Base-by-base conservation (phyloP, 257 asterid genomes). In the Nyctanthes arbortristis region DNA sequence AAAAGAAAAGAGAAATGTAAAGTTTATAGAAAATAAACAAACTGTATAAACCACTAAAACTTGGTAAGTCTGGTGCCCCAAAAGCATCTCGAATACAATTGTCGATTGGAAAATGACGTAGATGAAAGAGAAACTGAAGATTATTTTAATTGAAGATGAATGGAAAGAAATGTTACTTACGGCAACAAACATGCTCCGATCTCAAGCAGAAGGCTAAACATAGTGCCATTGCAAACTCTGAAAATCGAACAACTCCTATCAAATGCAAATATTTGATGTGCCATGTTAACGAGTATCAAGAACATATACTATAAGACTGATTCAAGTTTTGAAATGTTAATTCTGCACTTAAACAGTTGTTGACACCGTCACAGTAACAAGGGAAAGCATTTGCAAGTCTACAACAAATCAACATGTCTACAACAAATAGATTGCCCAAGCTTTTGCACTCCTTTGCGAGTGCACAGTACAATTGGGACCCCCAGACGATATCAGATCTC, bases 261-360 rank as follows among this genome's bases (percentile, higher is more conserved):
- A 1, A 52, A 9, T n/a, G n/a, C 20, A 22, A 49, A 52, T 9
- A 52, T 22, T 22, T 14, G 4, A 52, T 22, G 31, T 22, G 24
- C 16, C 16, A 52, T 22, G 28, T 24, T 52, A 24, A 3, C 30
- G 7, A n/a, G 3, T 9, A 52, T 20, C 30, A 52, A 52, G 16
- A 52, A 52, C 29, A 20, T 18, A 3, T 22, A 22, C 14, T 24
- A 16, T 52, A 52, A 7, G 16, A 52, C 29, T 52, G 58, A 2
- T 49, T 1, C 6, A 24, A 8, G 59, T 2, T 3, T 0, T 0
- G 36, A 68, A 68, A 45, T 89, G 75, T 79, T 89, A 7, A 33
- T 13, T 34, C 0, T 78, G 49, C 86, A 96, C 94, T 86, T 45
- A 14, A 45, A 45, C 25, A 49, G 29, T 10, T 34, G 37, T 3